Evolutionary conservation across 2,329 filamentous ascomycete genomes (phyloP).

Genomic region (Fusarium papillatum): DNA sequence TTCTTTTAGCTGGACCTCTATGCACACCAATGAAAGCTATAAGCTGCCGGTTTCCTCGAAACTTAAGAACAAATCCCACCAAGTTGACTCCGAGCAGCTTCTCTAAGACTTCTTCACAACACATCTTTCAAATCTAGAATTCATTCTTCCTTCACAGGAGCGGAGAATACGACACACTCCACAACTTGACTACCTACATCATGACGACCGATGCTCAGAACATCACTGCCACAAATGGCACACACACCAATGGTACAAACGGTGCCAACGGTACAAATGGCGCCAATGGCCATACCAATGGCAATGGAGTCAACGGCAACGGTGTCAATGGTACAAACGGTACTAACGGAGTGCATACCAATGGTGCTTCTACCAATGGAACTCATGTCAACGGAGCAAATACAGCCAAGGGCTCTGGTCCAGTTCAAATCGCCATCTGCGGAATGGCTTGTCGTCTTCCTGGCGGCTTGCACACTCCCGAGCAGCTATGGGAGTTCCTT

Average conservation of each 20-base stretch:
- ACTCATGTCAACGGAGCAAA: background rate
- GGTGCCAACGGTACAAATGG: background rate
- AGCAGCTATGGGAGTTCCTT: conserved; percentile 44
- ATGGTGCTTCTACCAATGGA: background rate
- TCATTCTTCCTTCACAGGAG: conserved; percentile 2
- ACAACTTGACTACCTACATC: background rate
- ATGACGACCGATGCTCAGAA: background rate
- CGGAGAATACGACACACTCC: background rate
- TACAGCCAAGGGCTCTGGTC: background rate
- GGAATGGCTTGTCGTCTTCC: conserved; percentile 45
- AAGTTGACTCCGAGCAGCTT: background rate
- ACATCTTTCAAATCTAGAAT: background rate
- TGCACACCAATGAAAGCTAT: background rate
- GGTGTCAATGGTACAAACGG: conserved; percentile 2
- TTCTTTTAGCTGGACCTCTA: background rate
- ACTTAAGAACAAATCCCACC: background rate
- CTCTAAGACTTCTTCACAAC: background rate
- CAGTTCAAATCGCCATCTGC: conserved; percentile 40
- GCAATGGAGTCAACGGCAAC: background rate
- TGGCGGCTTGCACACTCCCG: conserved; percentile 34
- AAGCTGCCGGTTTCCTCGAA: background rate
- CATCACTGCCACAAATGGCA: background rate
- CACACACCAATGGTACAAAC: background rate
- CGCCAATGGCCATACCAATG: background rate
- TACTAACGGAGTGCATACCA: conserved; percentile 1